phyloP scores from a whole-genome alignment of 805 yeast species.

The Pichia ethanolica region DNA sequence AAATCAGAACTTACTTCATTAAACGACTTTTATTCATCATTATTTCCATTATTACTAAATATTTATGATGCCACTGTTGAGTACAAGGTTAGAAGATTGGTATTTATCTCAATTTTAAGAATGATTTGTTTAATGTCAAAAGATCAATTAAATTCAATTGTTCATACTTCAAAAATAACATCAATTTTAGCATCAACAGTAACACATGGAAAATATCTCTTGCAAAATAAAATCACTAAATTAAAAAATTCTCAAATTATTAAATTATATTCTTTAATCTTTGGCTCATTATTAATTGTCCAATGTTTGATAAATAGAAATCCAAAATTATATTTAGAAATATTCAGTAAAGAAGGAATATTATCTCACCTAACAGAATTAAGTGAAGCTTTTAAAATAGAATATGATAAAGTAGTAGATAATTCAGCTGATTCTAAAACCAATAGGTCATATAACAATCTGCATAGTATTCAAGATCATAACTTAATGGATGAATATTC shows the following conservation, averaged over 20 bases:
- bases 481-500: too few relatives aligned
- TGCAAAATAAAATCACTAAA: constrained; percentile 6
- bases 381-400: too few relatives aligned
- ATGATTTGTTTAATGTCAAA: constrained; percentile 36
- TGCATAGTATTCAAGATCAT: too few relatives aligned
- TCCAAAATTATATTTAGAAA: constrained; percentile 36
- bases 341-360: constrained; percentile 69
- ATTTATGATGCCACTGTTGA: constrained; percentile 71
- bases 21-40: constrained; percentile 33
- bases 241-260: neutral
- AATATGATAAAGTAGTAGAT: too few relatives aligned
- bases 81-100: constrained; percentile 50
- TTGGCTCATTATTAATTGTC: constrained; percentile 46
- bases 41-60: constrained; percentile 49
- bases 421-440: too few relatives aligned
- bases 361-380: constrained; percentile 40
- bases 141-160: constrained; percentile 24
- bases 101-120: constrained; percentile 46
- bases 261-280: constrained; percentile 36
- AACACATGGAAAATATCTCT: constrained; percentile 40
- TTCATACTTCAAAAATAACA: constrained; percentile 34
- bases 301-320: constrained; percentile 36
- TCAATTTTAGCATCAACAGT: constrained; percentile 53
- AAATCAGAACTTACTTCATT: constrained; percentile 19
- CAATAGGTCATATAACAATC: too few relatives aligned